Conservation (phyloP, 2,329 filamentous ascomycete genomes). For the Fusarium nodosum region DNA sequence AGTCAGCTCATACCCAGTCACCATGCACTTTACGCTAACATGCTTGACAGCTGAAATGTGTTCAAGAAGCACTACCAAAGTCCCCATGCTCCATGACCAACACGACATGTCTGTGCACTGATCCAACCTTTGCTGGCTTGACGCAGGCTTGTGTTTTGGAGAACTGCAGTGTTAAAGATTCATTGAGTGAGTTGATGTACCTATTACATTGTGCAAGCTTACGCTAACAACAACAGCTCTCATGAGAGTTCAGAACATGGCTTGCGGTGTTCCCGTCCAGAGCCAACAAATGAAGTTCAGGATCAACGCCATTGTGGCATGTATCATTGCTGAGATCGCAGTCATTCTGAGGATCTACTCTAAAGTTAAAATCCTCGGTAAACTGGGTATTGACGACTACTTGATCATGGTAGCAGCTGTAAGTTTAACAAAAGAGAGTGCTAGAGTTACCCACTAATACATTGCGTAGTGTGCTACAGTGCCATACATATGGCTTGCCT, state of each 20-base stretch:
- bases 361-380: conserved; percentile 31
- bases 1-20: neutral
- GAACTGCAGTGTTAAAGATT: conserved; percentile 37
- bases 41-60: conserved; percentile 27
- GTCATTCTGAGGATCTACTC: conserved; percentile 33
- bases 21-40: conserved; percentile 5
- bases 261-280: conserved; percentile 32
- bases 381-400: conserved; percentile 34
- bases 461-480: conserved; percentile 27
- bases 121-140: conserved; percentile 30
- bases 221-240: conserved; percentile 11
- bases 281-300: conserved; percentile 37
- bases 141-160: conserved; percentile 30
- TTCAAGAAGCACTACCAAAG: conserved; percentile 23
- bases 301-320: conserved; percentile 29
- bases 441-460: neutral
- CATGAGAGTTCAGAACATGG: conserved; percentile 27
- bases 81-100: conserved; percentile 36
- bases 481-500: conserved; percentile 34
- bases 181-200: conserved; percentile 19
- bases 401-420: conserved; percentile 34
- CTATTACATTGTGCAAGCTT: fast-evolving
- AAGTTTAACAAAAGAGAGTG: neutral
- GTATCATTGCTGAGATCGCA: conserved; percentile 30
- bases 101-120: conserved; percentile 37